Evolutionary conservation across 305 asterid genomes (phyloP).

Genomic region (Withania somnifera): DNA sequence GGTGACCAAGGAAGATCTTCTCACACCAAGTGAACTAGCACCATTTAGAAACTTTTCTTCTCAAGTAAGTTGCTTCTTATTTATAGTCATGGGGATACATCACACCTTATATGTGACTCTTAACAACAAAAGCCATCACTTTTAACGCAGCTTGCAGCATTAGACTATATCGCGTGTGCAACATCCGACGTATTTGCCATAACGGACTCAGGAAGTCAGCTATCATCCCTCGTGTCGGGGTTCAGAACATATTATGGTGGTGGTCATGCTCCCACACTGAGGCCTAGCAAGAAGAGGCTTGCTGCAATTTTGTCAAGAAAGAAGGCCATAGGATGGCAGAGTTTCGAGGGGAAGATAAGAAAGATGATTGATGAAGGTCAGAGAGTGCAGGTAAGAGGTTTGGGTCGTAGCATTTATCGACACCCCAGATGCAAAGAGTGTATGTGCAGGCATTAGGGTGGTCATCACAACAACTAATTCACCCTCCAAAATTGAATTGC

Average conservation of each 20-base stretch:
- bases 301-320: constrained; percentile 59
- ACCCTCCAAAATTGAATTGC: neutral
- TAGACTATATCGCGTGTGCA: constrained; percentile 80
- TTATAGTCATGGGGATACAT: neutral
- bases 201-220: constrained; percentile 92
- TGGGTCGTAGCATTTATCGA: constrained; percentile 59
- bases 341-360: constrained; percentile 45
- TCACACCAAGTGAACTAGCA: constrained; percentile 59
- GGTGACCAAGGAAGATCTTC: constrained; percentile 79
- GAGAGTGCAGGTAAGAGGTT: constrained; percentile 30
- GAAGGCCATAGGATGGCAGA: constrained; percentile 48
- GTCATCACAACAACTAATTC: neutral
- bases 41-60: constrained; percentile 82
- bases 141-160: constrained; percentile 73
- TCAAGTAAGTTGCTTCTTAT: constrained; percentile 35
- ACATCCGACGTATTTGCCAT: constrained; percentile 84
- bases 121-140: neutral
- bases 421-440: constrained; percentile 60
- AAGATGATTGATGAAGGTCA: constrained; percentile 91
- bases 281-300: constrained; percentile 84
- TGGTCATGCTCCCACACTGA: constrained; percentile 64
- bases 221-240: constrained; percentile 84
- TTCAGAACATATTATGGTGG: constrained; percentile 72
- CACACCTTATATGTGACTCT: neutral
- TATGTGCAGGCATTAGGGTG: constrained; percentile 35